Evolutionary conservation across 352 stramenopile genomes (phyloP), one percentile per base, ranked within the genome.

Genomic region (Elongisporangium prolatum): DNA sequence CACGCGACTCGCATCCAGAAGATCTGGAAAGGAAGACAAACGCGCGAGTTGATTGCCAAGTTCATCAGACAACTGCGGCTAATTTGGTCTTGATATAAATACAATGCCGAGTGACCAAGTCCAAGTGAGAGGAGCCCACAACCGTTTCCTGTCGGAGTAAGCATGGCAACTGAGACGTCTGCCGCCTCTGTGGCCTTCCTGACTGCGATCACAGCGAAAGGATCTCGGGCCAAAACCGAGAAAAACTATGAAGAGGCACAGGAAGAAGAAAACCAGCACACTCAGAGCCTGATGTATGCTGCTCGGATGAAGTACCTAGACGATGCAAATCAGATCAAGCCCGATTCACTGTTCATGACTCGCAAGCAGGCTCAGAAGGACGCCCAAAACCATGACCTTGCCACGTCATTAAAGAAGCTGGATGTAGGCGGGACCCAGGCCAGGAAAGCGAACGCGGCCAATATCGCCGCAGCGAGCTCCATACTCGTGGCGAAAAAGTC

Each of bases 251-350:
- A 64, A 50, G 62, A 38, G 21, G 37, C 71, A 21, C 37, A 49
- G 2, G 52, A 50, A 4, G 54, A 65, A 18, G 77, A 87, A 49
- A 72, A 85, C 22, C 75, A 88, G 54, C 67, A 74, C 24, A 80
- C 74, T 7, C 71, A 85, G 17, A 80, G 69, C 13, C 85, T 93
- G 68, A 87, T 93, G 81, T 91, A 90, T 57, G 79, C 79, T 18
- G 78, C 78, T 7, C 84, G 84, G 21, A 91, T 91, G 80, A 88
- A 73, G 48, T 93, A 91, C 52, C 64, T 93, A 11, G 71, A 84
- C 48, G 64, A 74, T 37, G 73, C 60, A 2, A 74, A 84, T 52
- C 63, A 74, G 21, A 68, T 70, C 51, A 58, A 75, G 51, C 79
- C 79, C 3, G 76, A 93, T 48, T 52, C 74, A 9, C 63, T 90